phyloP scores from a whole-genome alignment of 1,284 basidiomycete species.

The Bondarzewia mesenterica region DNA sequence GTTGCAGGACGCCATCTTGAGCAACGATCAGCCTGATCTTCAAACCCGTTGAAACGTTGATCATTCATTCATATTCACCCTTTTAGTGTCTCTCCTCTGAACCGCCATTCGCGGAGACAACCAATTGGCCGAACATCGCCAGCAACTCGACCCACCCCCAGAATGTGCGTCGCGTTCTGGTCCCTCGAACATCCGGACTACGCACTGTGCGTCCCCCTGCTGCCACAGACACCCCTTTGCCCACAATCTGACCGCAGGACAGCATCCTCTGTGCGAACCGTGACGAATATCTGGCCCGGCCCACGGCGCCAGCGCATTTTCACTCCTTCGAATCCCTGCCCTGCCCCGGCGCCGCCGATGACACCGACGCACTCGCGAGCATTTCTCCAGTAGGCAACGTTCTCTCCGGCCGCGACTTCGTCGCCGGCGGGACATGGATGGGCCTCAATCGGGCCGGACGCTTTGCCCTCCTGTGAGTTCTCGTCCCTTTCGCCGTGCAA shows the following conservation, averaged over 20 bases:
- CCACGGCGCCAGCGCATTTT: slow-evolving; percentile 56
- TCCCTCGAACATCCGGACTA: slow-evolving; percentile 67
- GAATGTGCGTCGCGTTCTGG: slow-evolving; percentile 75
- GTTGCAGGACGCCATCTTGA: too few species aligned
- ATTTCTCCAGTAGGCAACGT: slow-evolving; percentile 33
- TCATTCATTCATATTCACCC: not conserved
- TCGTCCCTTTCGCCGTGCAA: too few species aligned
- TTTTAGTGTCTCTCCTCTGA: not conserved
- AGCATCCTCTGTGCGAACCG: slow-evolving; percentile 72
- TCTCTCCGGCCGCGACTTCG: slow-evolving; percentile 64
- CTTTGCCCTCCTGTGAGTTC: slow-evolving; percentile 59
- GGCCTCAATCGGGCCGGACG: slow-evolving; percentile 57
- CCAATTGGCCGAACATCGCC: too few species aligned
- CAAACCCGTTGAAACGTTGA: too few species aligned
- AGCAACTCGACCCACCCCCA: not conserved
- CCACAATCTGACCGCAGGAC: slow-evolving; percentile 8
- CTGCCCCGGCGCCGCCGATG: slow-evolving; percentile 3
- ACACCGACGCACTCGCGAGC: slow-evolving; percentile 15
- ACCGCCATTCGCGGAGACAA: too few species aligned
- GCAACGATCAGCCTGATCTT: too few species aligned
- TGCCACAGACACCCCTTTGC: not conserved
- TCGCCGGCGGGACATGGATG: slow-evolving; percentile 74
- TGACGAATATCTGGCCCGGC: slow-evolving; percentile 64
- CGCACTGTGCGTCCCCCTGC: slow-evolving; percentile 52
- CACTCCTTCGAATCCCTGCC: slow-evolving; percentile 36